Conservation (phyloP, 192 early-diverging fungal species). For the Coemansia sp. region DNA sequence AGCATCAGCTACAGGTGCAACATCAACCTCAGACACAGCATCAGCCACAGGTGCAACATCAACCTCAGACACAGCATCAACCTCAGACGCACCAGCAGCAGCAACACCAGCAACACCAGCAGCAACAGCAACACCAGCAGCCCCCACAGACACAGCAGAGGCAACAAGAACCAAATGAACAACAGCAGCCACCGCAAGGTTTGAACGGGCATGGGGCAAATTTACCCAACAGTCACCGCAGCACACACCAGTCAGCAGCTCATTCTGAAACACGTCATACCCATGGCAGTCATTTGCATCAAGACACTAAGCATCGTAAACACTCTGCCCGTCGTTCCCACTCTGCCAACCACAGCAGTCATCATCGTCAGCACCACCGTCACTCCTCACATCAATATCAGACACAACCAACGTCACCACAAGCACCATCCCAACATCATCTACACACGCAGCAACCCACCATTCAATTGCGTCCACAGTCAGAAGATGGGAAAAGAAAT, state of each 20-base stretch:
- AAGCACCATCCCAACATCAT: neutral
- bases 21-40: slow-evolving; percentile 1
- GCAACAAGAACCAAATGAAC: neutral
- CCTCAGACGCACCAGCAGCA: neutral
- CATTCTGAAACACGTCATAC: too few species aligned
- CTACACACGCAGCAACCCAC: neutral
- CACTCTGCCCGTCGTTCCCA: neutral
- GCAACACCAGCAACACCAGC: neutral
- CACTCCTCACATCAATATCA: neutral
- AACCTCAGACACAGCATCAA: neutral
- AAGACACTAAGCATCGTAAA: neutral
- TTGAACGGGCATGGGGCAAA: neutral
- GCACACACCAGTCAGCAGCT: neutral
- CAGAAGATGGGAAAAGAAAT: neutral
- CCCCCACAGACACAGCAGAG: neutral
- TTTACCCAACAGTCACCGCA: neutral
- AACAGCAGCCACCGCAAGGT: neutral
- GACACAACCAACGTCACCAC: neutral
- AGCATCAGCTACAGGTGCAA: neutral
- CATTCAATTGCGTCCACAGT: neutral
- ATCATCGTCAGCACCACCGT: neutral
- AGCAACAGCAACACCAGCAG: neutral
- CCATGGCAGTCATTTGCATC: too few species aligned
- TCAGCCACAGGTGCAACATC: neutral
- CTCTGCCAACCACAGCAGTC: neutral